Conservation (phyloP, 176 grass and related monocot genomes). For the Panicum miliaceum region DNA sequence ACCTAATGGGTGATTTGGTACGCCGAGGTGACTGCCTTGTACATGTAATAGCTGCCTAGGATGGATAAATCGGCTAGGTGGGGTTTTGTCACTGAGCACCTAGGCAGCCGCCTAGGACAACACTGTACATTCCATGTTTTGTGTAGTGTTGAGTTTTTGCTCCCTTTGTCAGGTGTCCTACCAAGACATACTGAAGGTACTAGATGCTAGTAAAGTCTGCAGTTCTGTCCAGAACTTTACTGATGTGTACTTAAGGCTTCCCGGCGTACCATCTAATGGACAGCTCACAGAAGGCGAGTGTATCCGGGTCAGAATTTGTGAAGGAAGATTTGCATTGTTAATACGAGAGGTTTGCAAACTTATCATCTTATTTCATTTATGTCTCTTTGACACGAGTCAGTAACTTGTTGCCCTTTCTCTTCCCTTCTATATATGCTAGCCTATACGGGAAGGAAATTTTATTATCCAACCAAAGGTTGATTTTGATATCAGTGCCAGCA, state of each 20-base stretch:
- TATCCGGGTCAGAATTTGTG: slow-evolving; percentile 98
- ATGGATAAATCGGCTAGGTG: no score
- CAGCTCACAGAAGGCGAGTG: slow-evolving; percentile 86
- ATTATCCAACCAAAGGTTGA: slow-evolving; percentile 99
- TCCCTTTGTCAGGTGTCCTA: slow-evolving; percentile 68
- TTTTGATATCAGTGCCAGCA: slow-evolving; percentile 98
- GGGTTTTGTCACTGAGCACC: neutral
- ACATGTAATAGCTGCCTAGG: neutral
- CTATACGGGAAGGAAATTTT: slow-evolving; percentile 95
- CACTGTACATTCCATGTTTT: slow-evolving; percentile 6
- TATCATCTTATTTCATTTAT: slow-evolving; percentile 28
- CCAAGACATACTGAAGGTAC: slow-evolving; percentile 84
- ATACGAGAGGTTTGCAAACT: slow-evolving; percentile 77
- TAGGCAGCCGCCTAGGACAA: neutral
- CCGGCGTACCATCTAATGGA: slow-evolving; percentile 74
- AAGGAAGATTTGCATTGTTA: slow-evolving; percentile 97
- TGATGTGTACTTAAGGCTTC: slow-evolving; percentile 89
- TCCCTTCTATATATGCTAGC: slow-evolving; percentile 56
- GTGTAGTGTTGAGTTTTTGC: slow-evolving; percentile 27
- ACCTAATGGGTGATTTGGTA: neutral
- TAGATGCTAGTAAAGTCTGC: slow-evolving; percentile 86
- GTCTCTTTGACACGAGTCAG: slow-evolving; percentile 32
- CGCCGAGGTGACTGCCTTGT: no score
- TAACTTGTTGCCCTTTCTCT: slow-evolving; percentile 30
- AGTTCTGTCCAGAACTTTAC: slow-evolving; percentile 97